A percentile compares a stretch with the other conserved stretches of the same genome.
Conservation (phyloP, 1,284 basidiomycete species). For the Anthracocystis panici-leucophaei region DNA sequence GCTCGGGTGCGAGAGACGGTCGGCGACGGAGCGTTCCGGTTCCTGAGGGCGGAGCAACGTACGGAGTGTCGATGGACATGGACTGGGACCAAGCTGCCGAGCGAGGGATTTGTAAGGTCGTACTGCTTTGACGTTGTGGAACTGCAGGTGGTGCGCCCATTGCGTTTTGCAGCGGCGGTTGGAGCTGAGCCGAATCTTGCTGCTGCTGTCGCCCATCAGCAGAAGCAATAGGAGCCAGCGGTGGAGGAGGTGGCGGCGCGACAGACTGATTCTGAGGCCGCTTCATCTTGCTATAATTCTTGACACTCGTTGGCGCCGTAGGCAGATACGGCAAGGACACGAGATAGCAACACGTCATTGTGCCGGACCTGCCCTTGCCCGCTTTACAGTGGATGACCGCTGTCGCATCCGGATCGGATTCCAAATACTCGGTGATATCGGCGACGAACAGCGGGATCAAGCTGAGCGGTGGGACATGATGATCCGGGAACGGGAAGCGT, state of each 20-base stretch:
- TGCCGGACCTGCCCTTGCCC: slow-evolving; percentile 62
- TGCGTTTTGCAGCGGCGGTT: not conserved
- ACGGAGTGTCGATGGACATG: slow-evolving; percentile 3
- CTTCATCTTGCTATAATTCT: slow-evolving; percentile 51
- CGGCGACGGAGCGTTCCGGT: slow-evolving; percentile 23
- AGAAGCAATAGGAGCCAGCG: slow-evolving; percentile 7
- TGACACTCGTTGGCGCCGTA: slow-evolving; percentile 42
- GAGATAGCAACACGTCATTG: slow-evolving; percentile 61
- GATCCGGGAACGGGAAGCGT: slow-evolving; percentile 86
- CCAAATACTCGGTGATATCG: slow-evolving; percentile 83
- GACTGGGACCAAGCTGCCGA: slow-evolving; percentile 22
- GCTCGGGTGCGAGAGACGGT: slow-evolving; percentile 36
- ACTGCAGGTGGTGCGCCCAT: not conserved
- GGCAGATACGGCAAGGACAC: slow-evolving; percentile 57
- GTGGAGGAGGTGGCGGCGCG: not conserved
- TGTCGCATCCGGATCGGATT: slow-evolving; percentile 77
- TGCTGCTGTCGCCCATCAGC: not conserved
- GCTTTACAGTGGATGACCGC: slow-evolving; percentile 88
- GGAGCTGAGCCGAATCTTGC: not conserved
- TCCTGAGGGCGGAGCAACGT: not conserved
- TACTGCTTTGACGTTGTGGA: slow-evolving; percentile 16
- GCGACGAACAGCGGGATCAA: slow-evolving; percentile 81
- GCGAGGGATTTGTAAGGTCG: slow-evolving; percentile 26
- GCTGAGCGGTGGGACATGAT: slow-evolving; percentile 80
- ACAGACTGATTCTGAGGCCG: slow-evolving; percentile 16